Conservation (phyloP, 495 filamentous ascomycete genomes). For the Hypoxylon fuscum region DNA sequence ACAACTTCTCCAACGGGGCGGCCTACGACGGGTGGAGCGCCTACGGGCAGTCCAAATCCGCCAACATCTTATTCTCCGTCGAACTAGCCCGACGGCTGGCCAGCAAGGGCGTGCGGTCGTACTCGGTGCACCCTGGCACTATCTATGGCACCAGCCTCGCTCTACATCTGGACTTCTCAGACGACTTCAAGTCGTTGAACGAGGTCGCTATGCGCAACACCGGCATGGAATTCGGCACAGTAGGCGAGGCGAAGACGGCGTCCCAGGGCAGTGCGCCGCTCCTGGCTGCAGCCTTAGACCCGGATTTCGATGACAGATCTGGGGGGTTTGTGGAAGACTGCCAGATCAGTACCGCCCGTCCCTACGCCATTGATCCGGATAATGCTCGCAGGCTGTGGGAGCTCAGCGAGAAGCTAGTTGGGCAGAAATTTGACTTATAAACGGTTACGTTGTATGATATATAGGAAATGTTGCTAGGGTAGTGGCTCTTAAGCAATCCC, state of each 20-base stretch:
- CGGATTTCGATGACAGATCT: conserved; percentile 21
- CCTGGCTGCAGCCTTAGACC: conserved; percentile 38
- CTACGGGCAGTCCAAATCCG: conserved; percentile 68
- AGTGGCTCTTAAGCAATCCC: too few relatives aligned
- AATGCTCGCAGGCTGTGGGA: conserved; percentile 53
- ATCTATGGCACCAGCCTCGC: conserved; percentile 44
- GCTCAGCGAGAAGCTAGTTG: conserved; percentile 52
- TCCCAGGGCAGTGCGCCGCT: conserved; percentile 16
- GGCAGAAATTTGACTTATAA: conserved; percentile 43
- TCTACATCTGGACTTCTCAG: conserved; percentile 20
- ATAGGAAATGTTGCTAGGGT: background rate
- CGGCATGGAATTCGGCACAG: conserved; percentile 22
- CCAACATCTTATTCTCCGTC: conserved; percentile 66
- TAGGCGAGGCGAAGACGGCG: conserved; percentile 11
- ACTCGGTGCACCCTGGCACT: conserved; percentile 56
- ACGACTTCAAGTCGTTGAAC: conserved; percentile 33
- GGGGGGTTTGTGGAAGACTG: conserved; percentile 49
- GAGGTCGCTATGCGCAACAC: conserved; percentile 42
- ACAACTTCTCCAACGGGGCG: conserved; percentile 53
- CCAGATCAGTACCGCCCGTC: conserved; percentile 35
- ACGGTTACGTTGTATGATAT: background rate
- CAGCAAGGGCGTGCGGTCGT: conserved; percentile 38
- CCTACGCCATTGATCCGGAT: conserved; percentile 48
- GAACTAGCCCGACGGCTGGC: conserved; percentile 56
- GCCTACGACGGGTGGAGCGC: conserved; percentile 54